These are phyloP conservation scores for Sanghuangporus sanghuang DNA, from an alignment of 1,284 basidiomycete genomes.

Conservation along the genomic window DNA sequence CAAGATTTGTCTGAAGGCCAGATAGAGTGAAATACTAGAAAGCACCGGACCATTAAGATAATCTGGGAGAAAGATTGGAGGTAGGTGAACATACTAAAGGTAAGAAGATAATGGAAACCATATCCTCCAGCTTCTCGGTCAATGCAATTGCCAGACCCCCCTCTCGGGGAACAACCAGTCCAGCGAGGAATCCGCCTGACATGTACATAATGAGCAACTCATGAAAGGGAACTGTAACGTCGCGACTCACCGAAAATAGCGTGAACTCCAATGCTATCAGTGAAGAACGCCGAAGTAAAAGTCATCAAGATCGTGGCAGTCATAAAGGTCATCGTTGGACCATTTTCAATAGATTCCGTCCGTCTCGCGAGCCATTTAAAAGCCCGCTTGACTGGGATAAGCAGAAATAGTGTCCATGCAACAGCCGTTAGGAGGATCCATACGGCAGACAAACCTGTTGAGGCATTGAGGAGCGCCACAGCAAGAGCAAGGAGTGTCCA, in stretches of 20 bases:
- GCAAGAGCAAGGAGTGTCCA: constrained; percentile 79
- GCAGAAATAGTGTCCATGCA: constrained; percentile 76
- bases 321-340: constrained; percentile 65
- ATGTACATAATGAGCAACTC: neutral
- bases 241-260: constrained; percentile 68
- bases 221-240: neutral
- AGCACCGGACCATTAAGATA: constrained; percentile 1
- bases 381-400: constrained; percentile 63
- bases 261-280: constrained; percentile 87
- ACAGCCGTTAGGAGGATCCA: constrained; percentile 81
- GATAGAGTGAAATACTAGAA: constrained; percentile 57
- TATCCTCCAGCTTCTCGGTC: constrained; percentile 65
- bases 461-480: constrained; percentile 86
- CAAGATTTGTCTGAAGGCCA: constrained; percentile 64
- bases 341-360: constrained; percentile 77
- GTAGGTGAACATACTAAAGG: constrained; percentile 42
- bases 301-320: constrained; percentile 56
- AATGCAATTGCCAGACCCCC: constrained; percentile 56
- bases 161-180: constrained; percentile 60
- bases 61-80: neutral
- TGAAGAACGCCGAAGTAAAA: constrained; percentile 64
- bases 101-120: constrained; percentile 54
- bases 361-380: constrained; percentile 70
- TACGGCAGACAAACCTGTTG: constrained; percentile 68
- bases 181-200: constrained; percentile 55